These are phyloP conservation scores for Pseudevernia furfuracea DNA, from an alignment of 495 filamentous ascomycete genomes.

Conservation along the genomic window DNA sequence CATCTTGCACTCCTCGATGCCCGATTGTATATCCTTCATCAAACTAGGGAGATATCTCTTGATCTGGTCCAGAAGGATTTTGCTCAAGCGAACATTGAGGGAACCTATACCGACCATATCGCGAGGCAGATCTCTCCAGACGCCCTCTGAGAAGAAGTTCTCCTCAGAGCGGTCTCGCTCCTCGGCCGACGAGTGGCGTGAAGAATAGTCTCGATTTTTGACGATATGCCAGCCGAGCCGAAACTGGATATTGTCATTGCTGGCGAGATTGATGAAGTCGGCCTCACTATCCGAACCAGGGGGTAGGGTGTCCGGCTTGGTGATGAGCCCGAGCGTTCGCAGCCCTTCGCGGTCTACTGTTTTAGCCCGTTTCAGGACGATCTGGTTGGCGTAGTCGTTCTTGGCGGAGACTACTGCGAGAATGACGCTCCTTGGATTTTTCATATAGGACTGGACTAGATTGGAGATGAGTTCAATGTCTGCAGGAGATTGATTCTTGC, in stretches of 20 bases:
- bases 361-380: constrained; percentile 62
- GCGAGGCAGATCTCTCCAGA: constrained; percentile 39
- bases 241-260: constrained; percentile 36
- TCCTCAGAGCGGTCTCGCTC: constrained; percentile 25
- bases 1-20: constrained; percentile 29
- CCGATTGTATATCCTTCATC: constrained; percentile 46
- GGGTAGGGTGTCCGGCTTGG: constrained; percentile 26
- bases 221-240: constrained; percentile 42
- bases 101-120: constrained; percentile 41
- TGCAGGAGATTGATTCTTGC: constrained; percentile 13
- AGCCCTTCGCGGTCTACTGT: constrained; percentile 68
- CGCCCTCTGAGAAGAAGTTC: constrained; percentile 40
- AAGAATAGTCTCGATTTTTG: constrained; percentile 40
- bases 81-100: constrained; percentile 48
- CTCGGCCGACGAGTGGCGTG: constrained; percentile 17
- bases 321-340: constrained; percentile 21
- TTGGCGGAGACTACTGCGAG: constrained; percentile 22
- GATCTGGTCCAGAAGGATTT: constrained; percentile 50
- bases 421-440: constrained; percentile 18
- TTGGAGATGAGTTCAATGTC: constrained; percentile 17
- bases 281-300: constrained; percentile 32
- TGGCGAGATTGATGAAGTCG: constrained; percentile 32
- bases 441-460: constrained; percentile 22
- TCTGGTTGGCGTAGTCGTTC: constrained; percentile 24
- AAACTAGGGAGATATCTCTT: constrained; percentile 49